Evolutionary conservation across 257 asterid species (phyloP).

Genomic region (Solanum chmielewskii): DNA sequence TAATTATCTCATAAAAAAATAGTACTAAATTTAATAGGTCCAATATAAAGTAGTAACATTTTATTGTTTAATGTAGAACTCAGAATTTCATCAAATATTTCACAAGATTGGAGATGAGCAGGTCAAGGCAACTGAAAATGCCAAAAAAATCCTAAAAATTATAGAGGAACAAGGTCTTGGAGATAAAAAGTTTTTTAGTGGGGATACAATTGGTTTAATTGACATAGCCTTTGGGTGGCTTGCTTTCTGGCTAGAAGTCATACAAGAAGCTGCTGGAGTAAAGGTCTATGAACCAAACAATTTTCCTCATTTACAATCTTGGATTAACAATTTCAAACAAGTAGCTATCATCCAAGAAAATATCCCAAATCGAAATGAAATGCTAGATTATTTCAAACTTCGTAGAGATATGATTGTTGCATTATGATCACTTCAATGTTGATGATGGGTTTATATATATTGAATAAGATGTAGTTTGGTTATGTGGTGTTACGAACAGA

Average conservation of each 20-base stretch:
- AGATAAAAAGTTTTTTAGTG: slow-evolving; percentile 15
- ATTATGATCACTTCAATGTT: not conserved
- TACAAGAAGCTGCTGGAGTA: slow-evolving; percentile 1
- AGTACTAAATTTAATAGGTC: not conserved
- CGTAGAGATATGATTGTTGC: not conserved
- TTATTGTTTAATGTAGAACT: not conserved
- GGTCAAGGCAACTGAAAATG: slow-evolving; percentile 12
- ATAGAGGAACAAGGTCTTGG: slow-evolving; percentile 15
- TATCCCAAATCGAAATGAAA: not conserved
- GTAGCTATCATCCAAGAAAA: slow-evolving; percentile 2
- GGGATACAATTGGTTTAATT: slow-evolving; percentile 1
- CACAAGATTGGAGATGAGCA: not conserved
- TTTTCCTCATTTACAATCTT: slow-evolving; percentile 1
- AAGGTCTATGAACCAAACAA: slow-evolving; percentile 1
- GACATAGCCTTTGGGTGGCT: slow-evolving; percentile 15
- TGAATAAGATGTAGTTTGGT: not conserved
- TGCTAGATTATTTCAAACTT: not conserved
- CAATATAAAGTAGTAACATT: not conserved
- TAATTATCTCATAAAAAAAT: not conserved
- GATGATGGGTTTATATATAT: not conserved
- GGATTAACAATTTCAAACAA: slow-evolving; percentile 13
- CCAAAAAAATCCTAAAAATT: not conserved
- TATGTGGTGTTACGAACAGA: no score
- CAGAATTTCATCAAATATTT: not conserved
- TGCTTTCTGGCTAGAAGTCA: slow-evolving; percentile 9